phyloP scores from a whole-genome alignment of 345 rosid genomes.

The Kandelia obovata region DNA sequence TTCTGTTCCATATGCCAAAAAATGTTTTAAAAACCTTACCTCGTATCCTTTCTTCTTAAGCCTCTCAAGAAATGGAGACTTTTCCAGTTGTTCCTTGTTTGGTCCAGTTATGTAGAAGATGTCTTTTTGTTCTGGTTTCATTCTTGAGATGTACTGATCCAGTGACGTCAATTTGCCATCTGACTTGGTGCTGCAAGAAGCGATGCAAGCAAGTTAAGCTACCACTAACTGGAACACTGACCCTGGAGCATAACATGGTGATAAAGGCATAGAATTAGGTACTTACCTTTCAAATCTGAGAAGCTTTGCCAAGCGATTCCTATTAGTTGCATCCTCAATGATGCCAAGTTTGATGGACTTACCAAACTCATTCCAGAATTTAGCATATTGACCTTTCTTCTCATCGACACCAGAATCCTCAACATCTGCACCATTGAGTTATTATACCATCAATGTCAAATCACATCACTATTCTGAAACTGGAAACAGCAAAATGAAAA shows the following conservation, averaged over 20 bases:
- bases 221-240: not conserved
- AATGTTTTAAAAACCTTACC: constrained; percentile 29
- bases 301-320: constrained; percentile 90
- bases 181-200: constrained; percentile 68
- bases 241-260: constrained; percentile 1
- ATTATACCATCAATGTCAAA: not conserved
- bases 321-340: constrained; percentile 90
- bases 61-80: constrained; percentile 94
- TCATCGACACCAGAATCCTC: constrained; percentile 66
- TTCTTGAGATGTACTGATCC: constrained; percentile 93
- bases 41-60: constrained; percentile 91
- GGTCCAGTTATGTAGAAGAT: constrained; percentile 93
- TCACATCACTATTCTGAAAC: constrained; percentile 1
- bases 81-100: constrained; percentile 87
- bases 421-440: constrained; percentile 38
- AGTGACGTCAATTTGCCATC: constrained; percentile 91
- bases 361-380: constrained; percentile 98
- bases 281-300: constrained; percentile 84
- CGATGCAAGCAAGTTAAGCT: not conserved
- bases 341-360: constrained; percentile 95
- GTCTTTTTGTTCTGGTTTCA: constrained; percentile 83
- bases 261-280: not conserved
- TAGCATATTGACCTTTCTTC: constrained; percentile 85
- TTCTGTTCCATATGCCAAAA: no score
- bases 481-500: not conserved